Conservation (phyloP, 768 basidiomycete genomes). For the Amanita inopinata region DNA sequence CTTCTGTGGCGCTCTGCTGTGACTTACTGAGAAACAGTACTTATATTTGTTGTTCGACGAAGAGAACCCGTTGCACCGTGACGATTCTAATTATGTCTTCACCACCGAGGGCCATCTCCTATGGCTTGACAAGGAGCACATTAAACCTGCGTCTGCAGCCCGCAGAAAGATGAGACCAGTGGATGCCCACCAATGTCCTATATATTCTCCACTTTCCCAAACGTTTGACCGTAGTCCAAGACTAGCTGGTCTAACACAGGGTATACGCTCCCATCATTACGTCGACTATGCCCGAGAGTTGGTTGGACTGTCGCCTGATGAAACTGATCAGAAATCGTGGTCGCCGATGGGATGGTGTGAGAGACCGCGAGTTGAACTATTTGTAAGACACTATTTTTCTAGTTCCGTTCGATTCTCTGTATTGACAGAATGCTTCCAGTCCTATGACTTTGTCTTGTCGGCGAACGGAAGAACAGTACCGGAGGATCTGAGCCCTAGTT, state of each 20-base stretch:
- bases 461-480: constrained; percentile 38
- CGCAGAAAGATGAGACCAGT: constrained; percentile 53
- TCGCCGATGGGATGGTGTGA: constrained; percentile 69
- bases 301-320: constrained; percentile 41
- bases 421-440: constrained; percentile 29
- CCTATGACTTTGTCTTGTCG: constrained; percentile 76
- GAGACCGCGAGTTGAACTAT: constrained; percentile 53
- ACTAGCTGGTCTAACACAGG: constrained; percentile 44
- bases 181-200: constrained; percentile 67
- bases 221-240: constrained; percentile 21
- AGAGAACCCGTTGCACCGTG: constrained; percentile 59
- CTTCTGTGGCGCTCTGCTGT: background rate
- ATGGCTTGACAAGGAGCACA: constrained; percentile 43
- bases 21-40: constrained; percentile 43
- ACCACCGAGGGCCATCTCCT: constrained; percentile 95
- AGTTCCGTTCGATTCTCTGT: background rate
- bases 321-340: constrained; percentile 50
- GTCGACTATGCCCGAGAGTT: constrained; percentile 73
- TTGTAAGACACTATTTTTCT: constrained; percentile 47
- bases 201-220: constrained; percentile 41
- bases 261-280: constrained; percentile 66
- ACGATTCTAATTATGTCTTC: constrained; percentile 83
- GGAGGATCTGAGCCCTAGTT: constrained; percentile 65
- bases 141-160: constrained; percentile 47
- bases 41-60: constrained; percentile 90